Evolutionary conservation across 306 rosid genomes (phyloP).

Genomic region (Cyamopsis tetragonoloba): DNA sequence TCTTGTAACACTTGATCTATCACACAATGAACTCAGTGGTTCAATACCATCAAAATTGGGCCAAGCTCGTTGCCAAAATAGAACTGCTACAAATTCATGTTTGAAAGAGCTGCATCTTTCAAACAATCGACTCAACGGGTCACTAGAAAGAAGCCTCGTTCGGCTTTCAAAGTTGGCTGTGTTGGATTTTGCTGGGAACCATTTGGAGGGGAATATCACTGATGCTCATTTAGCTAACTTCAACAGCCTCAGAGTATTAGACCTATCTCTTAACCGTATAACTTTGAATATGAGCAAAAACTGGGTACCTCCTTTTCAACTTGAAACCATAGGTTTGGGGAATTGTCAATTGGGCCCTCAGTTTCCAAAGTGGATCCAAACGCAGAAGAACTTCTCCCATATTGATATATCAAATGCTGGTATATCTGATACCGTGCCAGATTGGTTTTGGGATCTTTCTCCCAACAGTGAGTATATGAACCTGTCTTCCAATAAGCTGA

Average conservation of each 20-base stretch:
- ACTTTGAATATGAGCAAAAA: slow-evolving; percentile 8
- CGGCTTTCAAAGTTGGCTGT: background rate
- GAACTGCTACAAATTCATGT: background rate
- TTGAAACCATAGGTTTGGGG: slow-evolving; percentile 9
- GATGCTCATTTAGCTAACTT: background rate
- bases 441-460: slow-evolving; percentile 31
- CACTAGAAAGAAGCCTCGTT: background rate
- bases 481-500: background rate
- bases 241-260: background rate
- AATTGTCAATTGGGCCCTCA: background rate
- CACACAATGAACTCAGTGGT: background rate
- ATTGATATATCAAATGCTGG: background rate
- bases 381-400: background rate
- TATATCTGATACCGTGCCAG: background rate
- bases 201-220: background rate
- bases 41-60: slow-evolving; percentile 20
- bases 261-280: background rate
- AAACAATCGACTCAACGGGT: background rate
- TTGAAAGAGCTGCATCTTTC: slow-evolving; percentile 11
- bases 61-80: background rate
- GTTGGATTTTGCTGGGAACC: background rate
- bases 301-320: slow-evolving; percentile 20
- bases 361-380: slow-evolving; percentile 25
- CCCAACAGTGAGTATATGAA: background rate
- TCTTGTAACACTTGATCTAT: slow-evolving; percentile 17